phyloP scores from a whole-genome alignment of 2,329 filamentous ascomycete genomes.

The Stachybotrys elegans region DNA sequence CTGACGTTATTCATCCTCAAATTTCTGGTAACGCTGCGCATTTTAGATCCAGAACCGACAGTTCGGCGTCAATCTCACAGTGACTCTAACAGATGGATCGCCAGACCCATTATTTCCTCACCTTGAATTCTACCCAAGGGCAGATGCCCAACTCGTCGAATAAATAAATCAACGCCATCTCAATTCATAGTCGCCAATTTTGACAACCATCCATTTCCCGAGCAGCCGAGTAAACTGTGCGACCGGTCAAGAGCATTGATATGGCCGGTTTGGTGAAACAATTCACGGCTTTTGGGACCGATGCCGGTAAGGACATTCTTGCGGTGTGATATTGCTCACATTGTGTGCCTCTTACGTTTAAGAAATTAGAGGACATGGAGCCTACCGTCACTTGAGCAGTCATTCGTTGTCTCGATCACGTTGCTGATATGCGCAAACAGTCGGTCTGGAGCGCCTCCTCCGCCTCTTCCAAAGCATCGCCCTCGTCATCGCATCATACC shows the following conservation, averaged over 20 bases:
- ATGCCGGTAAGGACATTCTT: slow-evolving; percentile 32
- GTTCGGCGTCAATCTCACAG: no score
- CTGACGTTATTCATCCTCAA: no score
- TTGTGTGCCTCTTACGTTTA: no score
- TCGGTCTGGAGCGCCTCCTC: slow-evolving; percentile 56
- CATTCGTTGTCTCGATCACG: slow-evolving; percentile 1
- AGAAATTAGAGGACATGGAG: no score
- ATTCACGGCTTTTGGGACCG: slow-evolving; percentile 40
- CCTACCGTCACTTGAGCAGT: no score
- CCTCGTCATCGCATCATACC: slow-evolving; percentile 42
- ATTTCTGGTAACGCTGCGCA: no score
- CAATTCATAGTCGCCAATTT: neutral
- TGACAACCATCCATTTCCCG: neutral
- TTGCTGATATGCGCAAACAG: slow-evolving; percentile 27
- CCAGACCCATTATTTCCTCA: no score
- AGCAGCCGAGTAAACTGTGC: neutral
- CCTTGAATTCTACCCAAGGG: no score
- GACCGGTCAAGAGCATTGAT: neutral
- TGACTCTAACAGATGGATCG: no score
- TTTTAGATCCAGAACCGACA: no score
- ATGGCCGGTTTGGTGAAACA: slow-evolving; percentile 25
- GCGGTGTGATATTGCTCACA: no score
- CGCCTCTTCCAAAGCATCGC: slow-evolving; percentile 50
- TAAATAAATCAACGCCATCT: neutral
- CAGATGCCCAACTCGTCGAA: neutral